Conservation (phyloP, 257 asterid genomes). For the Plantago major region DNA sequence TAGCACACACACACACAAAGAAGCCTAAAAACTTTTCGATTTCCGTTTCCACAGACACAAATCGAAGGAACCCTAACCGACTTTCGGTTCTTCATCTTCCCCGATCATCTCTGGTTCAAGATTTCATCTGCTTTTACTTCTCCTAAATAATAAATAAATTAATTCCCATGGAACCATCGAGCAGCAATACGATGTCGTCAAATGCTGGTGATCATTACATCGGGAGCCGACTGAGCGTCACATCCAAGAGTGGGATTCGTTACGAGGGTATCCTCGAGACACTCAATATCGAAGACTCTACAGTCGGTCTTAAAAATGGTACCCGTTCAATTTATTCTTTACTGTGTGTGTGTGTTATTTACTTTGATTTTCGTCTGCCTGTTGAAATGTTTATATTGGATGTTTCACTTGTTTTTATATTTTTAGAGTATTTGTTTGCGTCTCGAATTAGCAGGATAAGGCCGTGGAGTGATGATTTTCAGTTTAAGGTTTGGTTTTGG, state of each 20-base stretch:
- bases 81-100: neutral
- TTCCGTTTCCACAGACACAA: slow-evolving; percentile 21
- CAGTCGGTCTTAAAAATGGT: slow-evolving; percentile 76
- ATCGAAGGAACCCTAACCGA: slow-evolving; percentile 5
- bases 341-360: neutral
- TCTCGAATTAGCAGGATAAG: no score
- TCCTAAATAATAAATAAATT: neutral
- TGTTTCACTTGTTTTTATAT: no score
- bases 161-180: slow-evolving; percentile 48
- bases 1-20: no score
- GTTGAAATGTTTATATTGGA: neutral
- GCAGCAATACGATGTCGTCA: slow-evolving; percentile 24
- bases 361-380: slow-evolving; percentile 1
- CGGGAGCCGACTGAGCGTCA: slow-evolving; percentile 69
- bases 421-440: no score
- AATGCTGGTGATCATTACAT: slow-evolving; percentile 62
- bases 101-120: neutral
- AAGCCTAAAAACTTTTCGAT: slow-evolving; percentile 13
- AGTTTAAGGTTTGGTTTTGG: no score
- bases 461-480: no score
- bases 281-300: slow-evolving; percentile 64
- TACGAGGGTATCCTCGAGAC: slow-evolving; percentile 61
- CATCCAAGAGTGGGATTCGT: slow-evolving; percentile 74
- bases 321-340: neutral
- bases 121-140: neutral